A percentile compares a stretch with the other conserved stretches of the same genome.
Conservation (phyloP, 1,139 yeast species). For the Yamadazyma atmosphaerica region DNA sequence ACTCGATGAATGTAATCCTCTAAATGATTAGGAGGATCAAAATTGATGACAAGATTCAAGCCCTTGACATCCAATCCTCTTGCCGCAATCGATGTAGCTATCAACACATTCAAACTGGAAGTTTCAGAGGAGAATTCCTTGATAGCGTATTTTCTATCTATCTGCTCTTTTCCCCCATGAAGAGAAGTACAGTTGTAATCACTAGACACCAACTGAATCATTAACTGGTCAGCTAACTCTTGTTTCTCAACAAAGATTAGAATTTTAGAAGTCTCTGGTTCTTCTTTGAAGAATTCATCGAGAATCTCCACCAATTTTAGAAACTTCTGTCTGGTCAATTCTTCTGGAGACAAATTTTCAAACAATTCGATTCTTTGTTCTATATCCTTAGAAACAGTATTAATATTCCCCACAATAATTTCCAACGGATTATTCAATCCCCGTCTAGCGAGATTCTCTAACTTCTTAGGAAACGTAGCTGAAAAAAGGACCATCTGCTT, state of each 20-base stretch:
- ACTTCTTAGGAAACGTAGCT: constrained; percentile 86
- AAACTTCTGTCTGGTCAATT: constrained; percentile 43
- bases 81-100: constrained; percentile 94
- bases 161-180: constrained; percentile 93
- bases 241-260: constrained; percentile 85
- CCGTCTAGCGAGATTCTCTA: constrained; percentile 73
- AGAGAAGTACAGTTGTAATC: constrained; percentile 66
- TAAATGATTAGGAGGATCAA: constrained; percentile 87
- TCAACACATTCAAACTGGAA: constrained; percentile 61
- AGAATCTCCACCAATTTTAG: constrained; percentile 53
- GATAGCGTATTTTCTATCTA: constrained; percentile 77
- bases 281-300: constrained; percentile 35
- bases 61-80: constrained; percentile 91
- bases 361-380: constrained; percentile 69
- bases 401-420: constrained; percentile 78
- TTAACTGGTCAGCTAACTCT: constrained; percentile 71
- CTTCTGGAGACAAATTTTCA: constrained; percentile 36
- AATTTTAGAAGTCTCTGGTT: constrained; percentile 41
- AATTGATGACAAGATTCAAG: constrained; percentile 76
- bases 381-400: constrained; percentile 82
- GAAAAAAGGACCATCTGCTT: constrained; percentile 91
- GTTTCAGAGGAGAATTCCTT: constrained; percentile 57
- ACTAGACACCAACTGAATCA: constrained; percentile 53
- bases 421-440: constrained; percentile 66
- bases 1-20: constrained; percentile 97